A percentile compares a stretch with the other conserved stretches of the same genome.
These are phyloP conservation scores for Lichina pygmaea DNA, from an alignment of 495 filamentous ascomycete genomes.

Conservation along the genomic window DNA sequence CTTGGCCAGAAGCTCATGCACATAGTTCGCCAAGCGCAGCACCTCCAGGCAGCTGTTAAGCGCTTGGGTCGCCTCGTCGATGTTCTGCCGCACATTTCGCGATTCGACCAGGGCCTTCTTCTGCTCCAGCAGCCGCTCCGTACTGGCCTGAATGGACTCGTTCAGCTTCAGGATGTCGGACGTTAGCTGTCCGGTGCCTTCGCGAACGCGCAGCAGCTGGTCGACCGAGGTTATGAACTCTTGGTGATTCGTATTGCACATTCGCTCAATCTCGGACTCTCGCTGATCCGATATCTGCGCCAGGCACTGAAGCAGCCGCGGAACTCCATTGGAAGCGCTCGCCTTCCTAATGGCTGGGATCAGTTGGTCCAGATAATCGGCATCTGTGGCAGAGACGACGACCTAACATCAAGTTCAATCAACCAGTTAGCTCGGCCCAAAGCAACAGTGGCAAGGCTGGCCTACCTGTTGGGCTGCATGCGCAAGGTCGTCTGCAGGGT, in stretches of 20 bases:
- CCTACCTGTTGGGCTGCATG: conserved; percentile 22
- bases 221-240: conserved; percentile 87
- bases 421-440: background rate
- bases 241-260: conserved; percentile 87
- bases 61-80: conserved; percentile 73
- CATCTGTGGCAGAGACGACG: conserved; percentile 69
- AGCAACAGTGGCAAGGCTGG: background rate
- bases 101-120: conserved; percentile 87
- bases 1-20: conserved; percentile 65
- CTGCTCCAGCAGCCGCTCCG: conserved; percentile 78
- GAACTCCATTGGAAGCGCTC: conserved; percentile 42
- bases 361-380: conserved; percentile 83
- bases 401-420: conserved; percentile 25
- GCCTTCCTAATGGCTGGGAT: conserved; percentile 84
- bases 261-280: conserved; percentile 76
- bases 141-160: conserved; percentile 83
- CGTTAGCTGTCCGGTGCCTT: conserved; percentile 66
- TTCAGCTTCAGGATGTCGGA: conserved; percentile 82
- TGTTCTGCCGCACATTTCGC: conserved; percentile 76
- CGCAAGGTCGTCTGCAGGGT: conserved; percentile 5
- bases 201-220: conserved; percentile 66
- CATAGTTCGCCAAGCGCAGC: conserved; percentile 74
- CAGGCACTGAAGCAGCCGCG: conserved; percentile 49
- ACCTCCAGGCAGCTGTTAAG: conserved; percentile 82
- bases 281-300: conserved; percentile 59